Conservation (phyloP, 306 rosid genomes). For the Vigna angularis region DNA sequence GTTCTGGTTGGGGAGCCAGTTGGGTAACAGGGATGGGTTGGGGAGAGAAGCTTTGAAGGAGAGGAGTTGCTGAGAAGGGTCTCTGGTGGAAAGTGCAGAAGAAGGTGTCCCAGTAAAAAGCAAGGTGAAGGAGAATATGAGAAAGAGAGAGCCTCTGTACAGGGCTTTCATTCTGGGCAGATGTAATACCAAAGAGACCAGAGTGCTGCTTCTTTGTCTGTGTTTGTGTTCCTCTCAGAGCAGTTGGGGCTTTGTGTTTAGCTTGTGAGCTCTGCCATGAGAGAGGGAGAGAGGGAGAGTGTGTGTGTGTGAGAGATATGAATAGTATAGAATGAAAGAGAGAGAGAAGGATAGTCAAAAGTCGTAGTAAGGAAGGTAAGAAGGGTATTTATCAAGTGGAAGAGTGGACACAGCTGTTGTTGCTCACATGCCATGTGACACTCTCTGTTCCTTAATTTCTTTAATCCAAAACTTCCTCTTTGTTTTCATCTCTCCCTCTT, state of each 20-base stretch:
- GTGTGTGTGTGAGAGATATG: background rate
- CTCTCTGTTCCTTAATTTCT: constrained; percentile 14
- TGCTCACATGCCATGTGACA: constrained; percentile 88
- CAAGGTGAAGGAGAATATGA: background rate
- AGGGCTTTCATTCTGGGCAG: constrained; percentile 43
- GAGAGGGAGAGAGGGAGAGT: constrained; percentile 44
- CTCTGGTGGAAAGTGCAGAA: background rate
- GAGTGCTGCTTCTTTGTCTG: background rate
- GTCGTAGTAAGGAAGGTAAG: constrained; percentile 57
- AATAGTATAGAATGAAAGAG: constrained; percentile 5
- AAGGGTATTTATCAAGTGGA: constrained; percentile 84
- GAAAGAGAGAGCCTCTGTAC: background rate
- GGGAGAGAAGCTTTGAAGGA: constrained; percentile 73
- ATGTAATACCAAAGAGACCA: background rate
- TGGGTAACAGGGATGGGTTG: constrained; percentile 47
- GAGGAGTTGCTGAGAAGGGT: constrained; percentile 57
- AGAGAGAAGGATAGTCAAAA: constrained; percentile 66
- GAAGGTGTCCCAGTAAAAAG: background rate
- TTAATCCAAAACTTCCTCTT: constrained; percentile 1
- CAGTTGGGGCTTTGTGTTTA: constrained; percentile 16
- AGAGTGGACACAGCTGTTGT: constrained; percentile 71
- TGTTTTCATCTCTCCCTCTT: background rate
- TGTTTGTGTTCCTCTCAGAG: background rate
- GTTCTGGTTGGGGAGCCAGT: constrained; percentile 69
- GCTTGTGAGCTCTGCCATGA: constrained; percentile 67